These are phyloP conservation scores for Benincasa hispida DNA, from an alignment of 306 rosid genomes.

Conservation along the genomic window DNA sequence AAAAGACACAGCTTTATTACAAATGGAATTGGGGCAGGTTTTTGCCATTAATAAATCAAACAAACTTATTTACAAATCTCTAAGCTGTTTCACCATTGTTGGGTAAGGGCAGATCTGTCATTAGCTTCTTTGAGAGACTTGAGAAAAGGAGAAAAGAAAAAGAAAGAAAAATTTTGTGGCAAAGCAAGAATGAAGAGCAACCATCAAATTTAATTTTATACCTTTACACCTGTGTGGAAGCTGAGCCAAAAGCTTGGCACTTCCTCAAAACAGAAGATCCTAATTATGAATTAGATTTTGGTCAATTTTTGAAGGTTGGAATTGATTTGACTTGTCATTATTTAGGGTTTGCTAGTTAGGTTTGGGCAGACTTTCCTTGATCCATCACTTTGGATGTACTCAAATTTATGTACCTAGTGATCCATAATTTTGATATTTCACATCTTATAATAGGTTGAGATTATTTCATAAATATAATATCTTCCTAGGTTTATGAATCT, in stretches of 20 bases:
- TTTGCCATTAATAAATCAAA: not conserved
- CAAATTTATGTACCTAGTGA: not conserved
- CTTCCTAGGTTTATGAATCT: not conserved
- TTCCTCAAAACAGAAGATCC: not conserved
- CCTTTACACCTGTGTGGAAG: slow-evolving; percentile 1
- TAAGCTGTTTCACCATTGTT: slow-evolving; percentile 2
- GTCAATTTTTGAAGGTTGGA: slow-evolving; percentile 7
- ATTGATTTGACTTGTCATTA: not conserved
- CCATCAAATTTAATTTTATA: not conserved
- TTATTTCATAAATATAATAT: not conserved
- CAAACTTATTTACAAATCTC: not conserved
- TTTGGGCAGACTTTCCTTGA: not conserved
- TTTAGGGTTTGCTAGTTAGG: slow-evolving; percentile 2
- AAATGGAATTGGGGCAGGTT: not conserved
- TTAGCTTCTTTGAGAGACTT: not conserved
- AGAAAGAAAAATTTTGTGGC: not conserved
- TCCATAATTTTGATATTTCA: not conserved
- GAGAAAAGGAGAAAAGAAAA: not conserved
- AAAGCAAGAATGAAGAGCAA: not conserved
- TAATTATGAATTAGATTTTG: not conserved
- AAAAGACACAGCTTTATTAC: not conserved
- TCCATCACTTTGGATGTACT: not conserved
- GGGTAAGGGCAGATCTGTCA: not conserved
- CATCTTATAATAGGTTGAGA: not conserved
- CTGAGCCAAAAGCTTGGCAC: slow-evolving; percentile 1